Conservation (phyloP, 192 early-diverging fungal genomes). For the Entomortierella beljakovae region DNA sequence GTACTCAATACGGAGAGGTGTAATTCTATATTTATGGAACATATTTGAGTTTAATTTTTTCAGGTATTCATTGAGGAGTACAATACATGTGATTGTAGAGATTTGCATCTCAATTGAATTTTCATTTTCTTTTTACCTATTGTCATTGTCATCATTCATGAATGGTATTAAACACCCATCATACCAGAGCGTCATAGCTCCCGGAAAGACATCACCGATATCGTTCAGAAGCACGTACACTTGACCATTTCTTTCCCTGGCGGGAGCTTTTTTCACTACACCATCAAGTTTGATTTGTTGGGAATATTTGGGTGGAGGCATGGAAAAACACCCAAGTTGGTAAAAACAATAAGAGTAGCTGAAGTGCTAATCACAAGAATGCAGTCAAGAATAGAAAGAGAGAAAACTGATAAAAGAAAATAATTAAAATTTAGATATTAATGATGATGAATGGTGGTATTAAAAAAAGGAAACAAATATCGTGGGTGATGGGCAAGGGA, state of each 20-base stretch:
- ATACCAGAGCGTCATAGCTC: constrained; percentile 13
- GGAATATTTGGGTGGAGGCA: constrained; percentile 23
- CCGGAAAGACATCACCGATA: constrained; percentile 24
- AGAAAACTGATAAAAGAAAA: neutral
- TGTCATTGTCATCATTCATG: constrained; percentile 33
- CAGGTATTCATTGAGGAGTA: too few relatives aligned
- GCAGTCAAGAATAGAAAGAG: neutral
- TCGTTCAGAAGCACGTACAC: constrained; percentile 17
- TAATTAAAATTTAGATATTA: too few relatives aligned
- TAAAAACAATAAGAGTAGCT: neutral
- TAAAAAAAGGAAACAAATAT: too few relatives aligned
- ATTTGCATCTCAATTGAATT: neutral
- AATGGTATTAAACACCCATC: constrained; percentile 22
- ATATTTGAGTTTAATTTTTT: neutral
- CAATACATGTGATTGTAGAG: too few relatives aligned
- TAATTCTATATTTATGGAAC: neutral
- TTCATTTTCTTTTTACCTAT: neutral
- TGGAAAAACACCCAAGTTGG: neutral
- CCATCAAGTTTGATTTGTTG: constrained; percentile 23
- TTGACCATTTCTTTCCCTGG: constrained; percentile 10
- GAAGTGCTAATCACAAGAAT: too few relatives aligned
- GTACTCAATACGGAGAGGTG: constrained; percentile 13
- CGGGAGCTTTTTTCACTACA: constrained; percentile 9
- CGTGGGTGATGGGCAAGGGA: too few relatives aligned
- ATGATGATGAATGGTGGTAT: too few relatives aligned